Base-by-base conservation (phyloP, 2,329 filamentous ascomycete genomes). In the Epichloe uncinata region DNA sequence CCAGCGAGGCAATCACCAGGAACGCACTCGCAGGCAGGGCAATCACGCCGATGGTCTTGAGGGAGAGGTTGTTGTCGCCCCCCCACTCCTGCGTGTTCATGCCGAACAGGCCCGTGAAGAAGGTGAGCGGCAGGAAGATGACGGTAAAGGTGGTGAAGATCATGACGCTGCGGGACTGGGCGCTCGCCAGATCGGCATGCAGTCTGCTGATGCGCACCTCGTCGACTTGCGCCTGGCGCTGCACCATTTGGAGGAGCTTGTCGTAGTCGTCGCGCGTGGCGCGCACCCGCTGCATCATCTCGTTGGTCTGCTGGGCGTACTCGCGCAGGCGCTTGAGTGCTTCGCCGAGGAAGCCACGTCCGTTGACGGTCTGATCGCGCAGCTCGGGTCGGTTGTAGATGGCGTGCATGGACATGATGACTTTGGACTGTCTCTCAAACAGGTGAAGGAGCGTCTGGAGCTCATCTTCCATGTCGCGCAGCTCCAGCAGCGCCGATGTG, bases 61-160 rank as follows among this genome's bases (percentile, higher is more conserved):
- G 62, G 3, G 66, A 62, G 1, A 72, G 61, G 11, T 74, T 68
- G 20, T 73, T 66, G 15, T 66, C 66, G 2, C 69, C 73, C 75
- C 79, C 75, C 79, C 79, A 82, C 61, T 82, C 78, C 4, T 62
- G 65, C 3, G 77, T 78, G 56, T 84, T 83, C 73, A 83, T 82
- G 48, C 80, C 79, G 49, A 83, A 83, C 1, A 84, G 59, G 3
- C 77, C 75, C 0, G 79, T 82, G 61, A 84, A 83, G 65, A 84
- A 83, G 16, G 75, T 79, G 5, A 83, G 60, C 0, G 80, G 80
- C 1, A 82, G 64, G 63, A 81, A 83, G 18, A 83, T 79, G 50
- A 83, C 75, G 9, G 76, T 79, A 51, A 79, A 78, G 0, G 71
- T 79, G 8, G 79, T 83, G 61, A 84, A 82, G 54, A 83, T 79